Evolutionary conservation across 129 eudicot genomes (phyloP), one percentile per base, ranked within the genome.

Genomic region (Pittosporum tobira): DNA sequence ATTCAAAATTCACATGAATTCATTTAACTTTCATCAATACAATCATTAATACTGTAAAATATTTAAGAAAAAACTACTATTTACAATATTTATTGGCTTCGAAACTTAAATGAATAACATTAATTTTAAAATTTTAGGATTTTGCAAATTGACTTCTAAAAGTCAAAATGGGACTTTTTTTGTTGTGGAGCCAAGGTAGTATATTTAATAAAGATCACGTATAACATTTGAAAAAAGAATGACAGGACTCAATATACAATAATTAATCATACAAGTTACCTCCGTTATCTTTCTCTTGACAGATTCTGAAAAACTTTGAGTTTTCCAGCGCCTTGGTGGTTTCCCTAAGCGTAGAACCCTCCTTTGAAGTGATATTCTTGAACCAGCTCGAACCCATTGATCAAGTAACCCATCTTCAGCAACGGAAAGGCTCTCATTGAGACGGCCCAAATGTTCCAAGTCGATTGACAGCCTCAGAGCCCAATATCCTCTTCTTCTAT

Each of bases 401-500:
- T 90, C 97, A 51, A 70, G 70, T 67, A 90, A 58, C 24, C 88
- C 95, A 54, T 71, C 72, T 78, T 90, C 97, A 14, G 94, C 94
- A 68, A 82, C 78, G 31, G 77, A 74, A 26, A 90, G 82, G 58
- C 95, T 90, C 70, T 90, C 95, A 51, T 82, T 81, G 23, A 76
- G 62, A 59, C 81, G 77, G 16, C 87, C 87, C 52, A 85, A 23
- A 68, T 90, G 94, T 61, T 90, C 97, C 77, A 90, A 80, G 73
- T 90, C 94, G 58, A 80, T 61, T 7, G 97, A 90, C 49, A 90
- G 78, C 72, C 97, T 82, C 60, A 90, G 66, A 59, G 95, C 80
- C 97, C 97, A 90, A 72, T 90, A 90, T 52, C 97, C 97, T 70
- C 97, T 85, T 80, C 97, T 80, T 82, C 88, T 65, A 78, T 82